Conservation (phyloP, 1,139 yeast genomes). For the Wickerhamomyces sp. region DNA sequence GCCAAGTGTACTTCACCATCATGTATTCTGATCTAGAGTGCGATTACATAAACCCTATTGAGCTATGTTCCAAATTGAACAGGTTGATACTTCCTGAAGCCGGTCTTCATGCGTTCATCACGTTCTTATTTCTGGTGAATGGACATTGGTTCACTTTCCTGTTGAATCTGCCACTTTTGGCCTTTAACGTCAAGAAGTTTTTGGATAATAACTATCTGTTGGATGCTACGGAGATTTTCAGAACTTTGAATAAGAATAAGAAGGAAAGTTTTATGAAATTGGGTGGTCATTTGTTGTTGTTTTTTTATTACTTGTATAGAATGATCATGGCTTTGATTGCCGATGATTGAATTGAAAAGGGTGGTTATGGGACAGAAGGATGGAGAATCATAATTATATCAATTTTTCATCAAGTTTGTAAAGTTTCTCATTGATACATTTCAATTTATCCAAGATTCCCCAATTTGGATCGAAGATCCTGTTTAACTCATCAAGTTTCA, state of each 20-base stretch:
- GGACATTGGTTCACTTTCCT: constrained; percentile 94
- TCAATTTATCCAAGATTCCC: constrained; percentile 36
- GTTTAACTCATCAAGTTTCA: constrained; percentile 23
- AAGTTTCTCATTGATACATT: constrained; percentile 31
- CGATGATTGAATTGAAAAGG: constrained; percentile 13
- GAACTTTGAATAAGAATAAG: constrained; percentile 91
- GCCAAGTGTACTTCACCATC: constrained; percentile 89
- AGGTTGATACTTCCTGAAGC: constrained; percentile 91
- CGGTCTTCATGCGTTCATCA: constrained; percentile 68
- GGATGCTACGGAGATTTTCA: constrained; percentile 97
- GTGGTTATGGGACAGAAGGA: not conserved
- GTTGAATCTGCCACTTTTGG: constrained; percentile 80
- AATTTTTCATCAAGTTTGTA: constrained; percentile 22
- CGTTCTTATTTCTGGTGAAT: constrained; percentile 69
- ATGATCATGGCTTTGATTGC: constrained; percentile 92
- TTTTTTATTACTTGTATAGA: constrained; percentile 93
- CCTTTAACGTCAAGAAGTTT: constrained; percentile 71
- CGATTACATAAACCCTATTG: constrained; percentile 95
- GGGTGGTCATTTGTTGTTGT: constrained; percentile 86
- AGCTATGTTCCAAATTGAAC: constrained; percentile 88
- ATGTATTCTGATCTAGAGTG: constrained; percentile 92
- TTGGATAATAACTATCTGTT: constrained; percentile 75
- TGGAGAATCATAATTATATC: not conserved
- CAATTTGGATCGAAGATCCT: constrained; percentile 35
- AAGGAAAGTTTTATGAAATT: constrained; percentile 86